Percentiles rank a stretch among this genome's conserved stretches.
phyloP scores from a whole-genome alignment of 2,329 filamentous ascomycete species.

The Boeremia exigua region DNA sequence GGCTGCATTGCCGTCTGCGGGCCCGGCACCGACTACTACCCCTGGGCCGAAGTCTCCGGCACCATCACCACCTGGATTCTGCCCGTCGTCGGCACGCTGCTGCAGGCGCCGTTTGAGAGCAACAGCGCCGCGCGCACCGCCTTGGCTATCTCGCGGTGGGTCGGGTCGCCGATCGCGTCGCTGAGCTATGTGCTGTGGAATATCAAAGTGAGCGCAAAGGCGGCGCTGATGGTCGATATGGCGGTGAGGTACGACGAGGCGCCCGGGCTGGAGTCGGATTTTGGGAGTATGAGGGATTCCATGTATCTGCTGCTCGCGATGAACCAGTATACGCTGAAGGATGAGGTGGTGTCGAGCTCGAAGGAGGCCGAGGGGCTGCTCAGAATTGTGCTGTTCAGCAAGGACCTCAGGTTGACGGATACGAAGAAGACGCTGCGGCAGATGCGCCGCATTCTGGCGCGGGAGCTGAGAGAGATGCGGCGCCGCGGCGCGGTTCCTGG shows the following conservation, averaged over 20 bases:
- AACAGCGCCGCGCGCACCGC: constrained; percentile 47
- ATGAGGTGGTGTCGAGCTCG: constrained; percentile 23
- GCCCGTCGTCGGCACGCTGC: constrained; percentile 47
- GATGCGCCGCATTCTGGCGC: constrained; percentile 46
- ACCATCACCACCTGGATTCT: constrained; percentile 52
- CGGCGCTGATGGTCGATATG: constrained; percentile 51
- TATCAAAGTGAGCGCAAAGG: constrained; percentile 49
- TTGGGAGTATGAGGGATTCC: constrained; percentile 51
- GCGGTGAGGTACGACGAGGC: constrained; percentile 40
- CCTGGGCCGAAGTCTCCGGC: constrained; percentile 37
- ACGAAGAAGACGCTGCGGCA: constrained; percentile 38
- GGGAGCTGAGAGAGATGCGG: constrained; percentile 50
- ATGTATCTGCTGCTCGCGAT: constrained; percentile 54
- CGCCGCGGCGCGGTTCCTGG: constrained; percentile 50
- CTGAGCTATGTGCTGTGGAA: constrained; percentile 51
- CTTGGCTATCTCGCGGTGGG: constrained; percentile 46
- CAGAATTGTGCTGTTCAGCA: constrained; percentile 51
- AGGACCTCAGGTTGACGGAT: constrained; percentile 41
- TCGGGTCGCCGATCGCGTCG: constrained; percentile 47
- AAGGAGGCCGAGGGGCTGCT: constrained; percentile 50
- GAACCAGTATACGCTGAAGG: constrained; percentile 54
- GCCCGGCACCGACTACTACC: constrained; percentile 37
- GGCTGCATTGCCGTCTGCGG: constrained; percentile 48
- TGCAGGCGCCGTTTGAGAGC: constrained; percentile 52
- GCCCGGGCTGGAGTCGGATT: constrained; percentile 39